phyloP scores from a whole-genome alignment of 2,329 filamentous ascomycete species.

The Aureobasidium sp. region DNA sequence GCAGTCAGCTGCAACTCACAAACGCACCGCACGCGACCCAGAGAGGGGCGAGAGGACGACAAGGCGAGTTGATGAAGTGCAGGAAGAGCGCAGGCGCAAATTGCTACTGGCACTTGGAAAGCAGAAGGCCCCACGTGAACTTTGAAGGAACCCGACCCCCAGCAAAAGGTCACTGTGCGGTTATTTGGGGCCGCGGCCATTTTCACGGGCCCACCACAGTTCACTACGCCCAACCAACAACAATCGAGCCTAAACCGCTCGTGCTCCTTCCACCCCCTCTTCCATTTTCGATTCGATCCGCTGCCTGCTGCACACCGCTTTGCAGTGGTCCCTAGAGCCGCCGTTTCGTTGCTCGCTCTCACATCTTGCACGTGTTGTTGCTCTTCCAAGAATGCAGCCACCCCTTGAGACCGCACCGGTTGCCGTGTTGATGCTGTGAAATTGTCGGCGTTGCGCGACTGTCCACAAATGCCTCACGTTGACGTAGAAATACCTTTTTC shows the following conservation, averaged over 20 bases:
- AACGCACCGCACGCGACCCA: conserved; percentile 10
- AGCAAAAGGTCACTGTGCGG: not conserved
- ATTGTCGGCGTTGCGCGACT: not conserved
- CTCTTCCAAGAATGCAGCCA: not conserved
- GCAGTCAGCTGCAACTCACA: conserved; percentile 8
- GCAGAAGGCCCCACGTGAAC: conserved; percentile 3
- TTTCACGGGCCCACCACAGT: conserved; percentile 1
- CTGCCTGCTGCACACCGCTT: not conserved
- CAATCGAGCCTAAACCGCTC: not conserved
- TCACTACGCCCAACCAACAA: not conserved
- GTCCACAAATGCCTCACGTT: conserved; percentile 9
- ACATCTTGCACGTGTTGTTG: not conserved
- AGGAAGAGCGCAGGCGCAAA: conserved; percentile 2
- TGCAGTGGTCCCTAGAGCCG: not conserved
- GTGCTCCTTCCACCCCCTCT: conserved; percentile 6
- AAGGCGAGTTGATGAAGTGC: conserved; percentile 9
- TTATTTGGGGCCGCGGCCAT: not conserved
- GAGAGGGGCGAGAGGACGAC: conserved; percentile 8
- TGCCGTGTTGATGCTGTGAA: not conserved
- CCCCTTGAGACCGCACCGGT: not conserved
- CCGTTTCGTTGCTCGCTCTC: not conserved
- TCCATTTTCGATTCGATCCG: not conserved
- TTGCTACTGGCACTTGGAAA: conserved; percentile 1
- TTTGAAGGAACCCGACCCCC: too few species aligned
- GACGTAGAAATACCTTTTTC: not conserved